A percentile compares a stretch with the other conserved stretches of the same genome.
Evolutionary conservation across 2,329 filamentous ascomycete genomes (phyloP).

Genomic region (Cordyceps cicadae): DNA sequence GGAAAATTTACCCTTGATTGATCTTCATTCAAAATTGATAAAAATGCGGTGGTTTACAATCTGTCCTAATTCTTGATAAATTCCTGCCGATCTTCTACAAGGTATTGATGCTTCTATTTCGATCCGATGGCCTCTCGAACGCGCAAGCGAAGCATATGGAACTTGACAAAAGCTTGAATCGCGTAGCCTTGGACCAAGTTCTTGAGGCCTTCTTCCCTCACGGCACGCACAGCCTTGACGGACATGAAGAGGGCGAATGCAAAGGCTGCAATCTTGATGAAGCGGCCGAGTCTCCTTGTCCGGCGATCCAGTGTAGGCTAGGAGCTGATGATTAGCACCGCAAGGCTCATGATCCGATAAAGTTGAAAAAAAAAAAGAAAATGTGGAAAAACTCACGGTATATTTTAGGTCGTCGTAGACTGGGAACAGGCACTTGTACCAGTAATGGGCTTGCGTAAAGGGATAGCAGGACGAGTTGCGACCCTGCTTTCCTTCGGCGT

Average conservation of each 20-base stretch:
- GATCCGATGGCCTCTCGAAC: background rate
- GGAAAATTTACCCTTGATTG: background rate
- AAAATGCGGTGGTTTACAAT: background rate
- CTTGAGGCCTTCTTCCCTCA: constrained; percentile 5
- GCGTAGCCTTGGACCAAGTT: constrained; percentile 2
- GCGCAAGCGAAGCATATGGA: constrained; percentile 6
- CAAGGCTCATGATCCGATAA: too few relatives aligned
- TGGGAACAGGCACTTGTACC: constrained; percentile 30
- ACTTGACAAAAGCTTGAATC: constrained; percentile 1
- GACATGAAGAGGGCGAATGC: constrained; percentile 2
- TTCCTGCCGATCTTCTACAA: background rate
- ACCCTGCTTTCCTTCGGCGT: constrained; percentile 16
- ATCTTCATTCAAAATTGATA: background rate
- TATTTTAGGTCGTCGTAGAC: constrained; percentile 25
- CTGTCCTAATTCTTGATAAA: background rate
- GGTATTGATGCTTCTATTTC: background rate
- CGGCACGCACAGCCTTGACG: background rate
- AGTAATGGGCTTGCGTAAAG: constrained; percentile 26
- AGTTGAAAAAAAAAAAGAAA: too few relatives aligned
- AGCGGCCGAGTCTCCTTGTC: background rate
- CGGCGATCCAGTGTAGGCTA: constrained; percentile 1
- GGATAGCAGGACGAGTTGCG: constrained; percentile 31
- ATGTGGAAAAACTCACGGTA: constrained; percentile 19
- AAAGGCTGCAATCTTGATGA: constrained; percentile 1
- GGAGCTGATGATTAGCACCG: too few relatives aligned